Evolutionary conservation across 108 stramenopile species (phyloP).

Genomic region (Epipyxis sp.): DNA sequence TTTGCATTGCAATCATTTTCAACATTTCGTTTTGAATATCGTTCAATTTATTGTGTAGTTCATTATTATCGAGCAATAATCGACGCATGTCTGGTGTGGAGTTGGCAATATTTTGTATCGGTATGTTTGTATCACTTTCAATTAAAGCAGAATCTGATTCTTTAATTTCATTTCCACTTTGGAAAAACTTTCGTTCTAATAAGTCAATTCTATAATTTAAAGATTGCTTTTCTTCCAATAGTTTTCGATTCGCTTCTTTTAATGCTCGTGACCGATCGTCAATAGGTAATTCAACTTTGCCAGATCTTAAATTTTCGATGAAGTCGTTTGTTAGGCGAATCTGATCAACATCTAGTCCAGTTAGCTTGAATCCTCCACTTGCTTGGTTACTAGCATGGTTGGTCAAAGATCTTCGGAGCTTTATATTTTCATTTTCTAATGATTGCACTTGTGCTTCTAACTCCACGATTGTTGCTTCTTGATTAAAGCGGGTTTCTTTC

Average conservation of each 20-base stretch:
- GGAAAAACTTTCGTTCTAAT: constrained; percentile 37
- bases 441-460: constrained; percentile 60
- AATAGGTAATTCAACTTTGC: constrained; percentile 30
- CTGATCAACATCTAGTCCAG: constrained; percentile 52
- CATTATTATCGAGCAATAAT: not conserved
- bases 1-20: too few relatives aligned
- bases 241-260: constrained; percentile 24
- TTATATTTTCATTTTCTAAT: constrained; percentile 63
- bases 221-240: constrained; percentile 26
- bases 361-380: constrained; percentile 48
- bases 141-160: not conserved
- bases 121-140: not conserved
- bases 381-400: constrained; percentile 48
- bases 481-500: constrained; percentile 36
- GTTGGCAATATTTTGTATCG: too few relatives aligned
- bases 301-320: constrained; percentile 56
- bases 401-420: constrained; percentile 59
- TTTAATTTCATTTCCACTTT: not conserved
- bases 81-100: constrained; percentile 4
- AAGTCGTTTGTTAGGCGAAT: constrained; percentile 57
- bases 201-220: constrained; percentile 40
- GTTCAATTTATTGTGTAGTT: constrained; percentile 7
- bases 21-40: not conserved
- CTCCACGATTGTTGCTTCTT: constrained; percentile 44
- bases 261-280: constrained; percentile 18